Conservation (phyloP, 306 rosid species). For the Vicia sativa region DNA sequence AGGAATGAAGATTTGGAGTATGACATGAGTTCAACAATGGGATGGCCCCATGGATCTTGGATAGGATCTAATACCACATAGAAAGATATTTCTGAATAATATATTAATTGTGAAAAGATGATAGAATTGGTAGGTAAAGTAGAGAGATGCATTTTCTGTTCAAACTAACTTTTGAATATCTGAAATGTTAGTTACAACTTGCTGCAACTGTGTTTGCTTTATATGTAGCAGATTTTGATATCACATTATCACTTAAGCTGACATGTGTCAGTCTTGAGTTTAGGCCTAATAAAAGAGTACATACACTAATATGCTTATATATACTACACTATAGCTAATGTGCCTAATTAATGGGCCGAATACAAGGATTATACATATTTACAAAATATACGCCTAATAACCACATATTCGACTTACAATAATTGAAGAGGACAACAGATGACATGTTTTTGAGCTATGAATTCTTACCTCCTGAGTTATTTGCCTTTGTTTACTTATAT, state of each 20-base stretch:
- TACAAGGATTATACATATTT: not conserved
- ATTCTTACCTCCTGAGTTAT: constrained; percentile 85
- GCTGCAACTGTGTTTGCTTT: too few relatives aligned
- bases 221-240: too few relatives aligned
- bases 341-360: not conserved
- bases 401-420: not conserved
- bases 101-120: not conserved
- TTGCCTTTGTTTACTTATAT: constrained; percentile 83
- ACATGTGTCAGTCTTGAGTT: too few relatives aligned
- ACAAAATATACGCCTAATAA: not conserved
- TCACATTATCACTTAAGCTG: too few relatives aligned
- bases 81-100: not conserved
- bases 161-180: too few relatives aligned
- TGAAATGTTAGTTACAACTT: too few relatives aligned
- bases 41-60: too few relatives aligned
- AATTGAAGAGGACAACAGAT: constrained; percentile 16
- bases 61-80: not conserved
- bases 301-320: not conserved
- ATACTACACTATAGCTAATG: not conserved
- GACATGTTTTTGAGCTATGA: constrained; percentile 39
- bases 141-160: too few relatives aligned
- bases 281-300: not conserved
- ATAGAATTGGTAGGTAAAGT: too few relatives aligned
- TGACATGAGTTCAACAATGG: too few relatives aligned
- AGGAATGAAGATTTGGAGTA: too few relatives aligned